phyloP scores from a whole-genome alignment of 116 monocot genomes.

The Trichopus zeylanicus region DNA sequence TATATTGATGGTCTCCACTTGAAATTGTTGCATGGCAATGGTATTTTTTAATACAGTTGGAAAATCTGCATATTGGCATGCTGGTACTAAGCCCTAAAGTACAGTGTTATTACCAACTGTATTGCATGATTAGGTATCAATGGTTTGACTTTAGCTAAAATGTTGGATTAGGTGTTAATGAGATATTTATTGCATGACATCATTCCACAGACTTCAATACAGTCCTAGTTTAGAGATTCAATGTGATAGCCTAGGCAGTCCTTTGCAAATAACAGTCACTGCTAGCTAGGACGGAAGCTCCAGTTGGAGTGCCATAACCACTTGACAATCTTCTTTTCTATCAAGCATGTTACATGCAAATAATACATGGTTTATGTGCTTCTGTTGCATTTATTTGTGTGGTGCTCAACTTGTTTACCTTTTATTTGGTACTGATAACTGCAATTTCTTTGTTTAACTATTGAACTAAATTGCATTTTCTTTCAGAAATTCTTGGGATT shows the following conservation, averaged over 20 bases:
- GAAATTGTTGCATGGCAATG: neutral
- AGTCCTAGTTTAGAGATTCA: neutral
- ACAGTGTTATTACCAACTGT: too few relatives aligned
- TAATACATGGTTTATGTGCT: neutral
- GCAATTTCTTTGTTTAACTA: too few relatives aligned
- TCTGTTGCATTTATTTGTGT: neutral
- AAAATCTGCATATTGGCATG: too few relatives aligned
- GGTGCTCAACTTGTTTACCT: neutral
- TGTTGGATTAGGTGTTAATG: too few relatives aligned
- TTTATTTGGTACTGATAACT: neutral
- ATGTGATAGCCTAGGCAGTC: neutral
- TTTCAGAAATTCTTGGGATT: conserved; percentile 55
- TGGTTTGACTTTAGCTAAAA: neutral
- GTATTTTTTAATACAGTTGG: too few relatives aligned
- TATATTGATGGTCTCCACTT: too few relatives aligned
- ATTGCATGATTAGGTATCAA: too few relatives aligned
- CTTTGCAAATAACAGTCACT: neutral
- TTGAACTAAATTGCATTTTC: neutral
- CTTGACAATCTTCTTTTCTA: too few relatives aligned
- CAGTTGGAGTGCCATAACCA: neutral
- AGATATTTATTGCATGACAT: too few relatives aligned
- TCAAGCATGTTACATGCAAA: too few relatives aligned
- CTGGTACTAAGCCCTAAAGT: too few relatives aligned
- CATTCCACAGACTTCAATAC: too few relatives aligned
- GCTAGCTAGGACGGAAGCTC: neutral